Conservation (phyloP, 2,329 filamentous ascomycete genomes). For the Pezicula neosporulosa region DNA sequence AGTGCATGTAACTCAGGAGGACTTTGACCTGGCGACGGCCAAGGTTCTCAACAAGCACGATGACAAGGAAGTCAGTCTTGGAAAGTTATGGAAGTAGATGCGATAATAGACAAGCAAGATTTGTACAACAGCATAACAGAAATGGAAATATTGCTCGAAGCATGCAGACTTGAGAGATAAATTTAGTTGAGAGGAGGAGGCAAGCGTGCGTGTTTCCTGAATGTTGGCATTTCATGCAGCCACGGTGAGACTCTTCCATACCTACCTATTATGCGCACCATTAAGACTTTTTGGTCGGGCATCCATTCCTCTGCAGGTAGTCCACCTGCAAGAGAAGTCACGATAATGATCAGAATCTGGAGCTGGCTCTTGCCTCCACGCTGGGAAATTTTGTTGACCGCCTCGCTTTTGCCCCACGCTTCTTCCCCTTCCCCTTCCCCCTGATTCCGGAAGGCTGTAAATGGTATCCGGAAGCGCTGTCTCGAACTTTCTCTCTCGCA, state of each 20-base stretch:
- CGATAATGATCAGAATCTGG: too few species aligned
- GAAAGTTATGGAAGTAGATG: constrained; percentile 77
- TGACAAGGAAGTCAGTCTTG: constrained; percentile 90
- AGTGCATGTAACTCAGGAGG: constrained; percentile 97
- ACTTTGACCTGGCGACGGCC: constrained; percentile 96
- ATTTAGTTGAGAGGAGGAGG: too few species aligned
- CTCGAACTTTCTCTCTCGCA: neutral
- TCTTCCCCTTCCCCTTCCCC: neutral
- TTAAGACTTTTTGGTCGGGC: too few species aligned
- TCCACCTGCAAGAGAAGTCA: too few species aligned
- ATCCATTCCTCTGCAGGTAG: too few species aligned
- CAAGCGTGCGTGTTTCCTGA: neutral
- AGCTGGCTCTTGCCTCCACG: too few species aligned
- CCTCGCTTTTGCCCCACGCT: neutral
- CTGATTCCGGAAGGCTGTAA: neutral
- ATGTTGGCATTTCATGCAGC: neutral
- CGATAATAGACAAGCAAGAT: constrained; percentile 5
- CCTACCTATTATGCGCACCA: too few species aligned
- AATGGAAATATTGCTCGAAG: neutral
- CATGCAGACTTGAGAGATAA: neutral
- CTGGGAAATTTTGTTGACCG: neutral
- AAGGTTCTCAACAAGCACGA: constrained; percentile 99
- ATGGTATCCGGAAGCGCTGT: neutral
- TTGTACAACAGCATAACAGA: constrained; percentile 24
- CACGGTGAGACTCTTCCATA: too few species aligned